Percentiles rank a stretch among this genome's conserved stretches.
phyloP scores from a whole-genome alignment of 1,139 yeast species.

The Candida glucosophila region DNA sequence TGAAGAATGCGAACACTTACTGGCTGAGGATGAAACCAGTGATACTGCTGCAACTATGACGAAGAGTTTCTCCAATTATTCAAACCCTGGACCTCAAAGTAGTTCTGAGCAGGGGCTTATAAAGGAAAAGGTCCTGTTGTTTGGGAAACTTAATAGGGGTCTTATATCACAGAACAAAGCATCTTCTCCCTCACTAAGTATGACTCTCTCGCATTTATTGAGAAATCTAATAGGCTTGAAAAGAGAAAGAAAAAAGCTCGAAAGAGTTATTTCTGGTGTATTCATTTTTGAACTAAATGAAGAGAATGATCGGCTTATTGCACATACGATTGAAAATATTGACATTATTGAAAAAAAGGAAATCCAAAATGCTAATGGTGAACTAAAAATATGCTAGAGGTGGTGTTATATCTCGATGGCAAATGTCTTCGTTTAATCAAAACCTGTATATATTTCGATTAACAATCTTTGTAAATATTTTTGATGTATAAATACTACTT shows the following conservation, averaged over 20 bases:
- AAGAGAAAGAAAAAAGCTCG: slow-evolving; percentile 25
- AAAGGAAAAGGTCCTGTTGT: slow-evolving; percentile 33
- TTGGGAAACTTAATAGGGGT: slow-evolving; percentile 45
- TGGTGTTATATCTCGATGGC: no score
- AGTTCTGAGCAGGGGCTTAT: slow-evolving; percentile 23
- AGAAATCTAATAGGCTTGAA: slow-evolving; percentile 24
- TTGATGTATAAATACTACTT: no score
- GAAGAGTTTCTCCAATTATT: slow-evolving; percentile 26
- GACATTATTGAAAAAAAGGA: slow-evolving; percentile 49
- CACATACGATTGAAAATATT: slow-evolving; percentile 73
- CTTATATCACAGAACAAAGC: not conserved
- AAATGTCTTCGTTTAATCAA: no score
- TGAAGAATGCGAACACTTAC: slow-evolving; percentile 41
- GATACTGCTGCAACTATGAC: slow-evolving; percentile 3
- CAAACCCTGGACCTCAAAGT: slow-evolving; percentile 28
- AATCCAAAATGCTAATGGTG: slow-evolving; percentile 19
- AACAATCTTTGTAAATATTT: no score
- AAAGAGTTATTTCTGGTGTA: slow-evolving; percentile 54
- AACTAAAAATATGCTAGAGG: slow-evolving; percentile 20
- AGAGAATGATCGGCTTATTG: slow-evolving; percentile 47
- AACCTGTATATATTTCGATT: no score
- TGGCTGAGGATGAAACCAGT: slow-evolving; percentile 8
- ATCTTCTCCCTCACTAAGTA: slow-evolving; percentile 14
- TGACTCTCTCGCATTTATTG: slow-evolving; percentile 18
- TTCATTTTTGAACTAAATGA: slow-evolving; percentile 68